Conservation (phyloP, 163 green algal genomes). For the Scenedesmus sp. region DNA sequence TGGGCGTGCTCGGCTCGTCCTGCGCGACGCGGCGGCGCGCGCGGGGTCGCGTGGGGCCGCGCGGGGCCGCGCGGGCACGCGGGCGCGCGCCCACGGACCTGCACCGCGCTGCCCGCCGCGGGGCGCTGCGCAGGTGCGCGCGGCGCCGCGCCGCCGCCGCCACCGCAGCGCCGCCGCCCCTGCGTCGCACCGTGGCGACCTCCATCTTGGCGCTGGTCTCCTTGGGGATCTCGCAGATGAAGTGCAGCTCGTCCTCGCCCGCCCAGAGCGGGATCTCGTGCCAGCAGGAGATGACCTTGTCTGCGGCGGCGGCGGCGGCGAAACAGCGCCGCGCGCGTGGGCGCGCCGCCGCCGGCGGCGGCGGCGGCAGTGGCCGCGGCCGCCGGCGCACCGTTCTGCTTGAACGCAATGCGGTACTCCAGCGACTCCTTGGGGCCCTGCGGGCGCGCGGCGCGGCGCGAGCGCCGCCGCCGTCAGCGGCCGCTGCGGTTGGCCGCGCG, state of each 20-base stretch:
- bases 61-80: too few species aligned
- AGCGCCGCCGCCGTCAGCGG: neutral
- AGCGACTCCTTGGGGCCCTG: slow-evolving; percentile 79
- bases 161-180: too few species aligned
- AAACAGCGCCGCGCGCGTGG: neutral
- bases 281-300: slow-evolving; percentile 91
- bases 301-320: slow-evolving; percentile 43
- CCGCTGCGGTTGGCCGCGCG: neutral
- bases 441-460: neutral
- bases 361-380: neutral
- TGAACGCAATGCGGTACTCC: slow-evolving; percentile 93
- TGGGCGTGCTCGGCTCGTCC: slow-evolving; percentile 94
- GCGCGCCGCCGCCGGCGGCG: neutral
- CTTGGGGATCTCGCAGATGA: slow-evolving; percentile 99
- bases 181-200: slow-evolving; percentile 88
- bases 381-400: slow-evolving; percentile 69
- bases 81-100: too few species aligned
- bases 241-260: slow-evolving; percentile 90
- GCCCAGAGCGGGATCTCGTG: slow-evolving; percentile 97
- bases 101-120: too few species aligned
- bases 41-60: too few species aligned
- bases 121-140: too few species aligned
- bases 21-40: slow-evolving; percentile 47
- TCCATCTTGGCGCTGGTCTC: slow-evolving; percentile 98
- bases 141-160: too few species aligned